These are phyloP conservation scores for Phoenix roebelenii DNA, from an alignment of 176 grass and related monocot species.

Conservation along the genomic window DNA sequence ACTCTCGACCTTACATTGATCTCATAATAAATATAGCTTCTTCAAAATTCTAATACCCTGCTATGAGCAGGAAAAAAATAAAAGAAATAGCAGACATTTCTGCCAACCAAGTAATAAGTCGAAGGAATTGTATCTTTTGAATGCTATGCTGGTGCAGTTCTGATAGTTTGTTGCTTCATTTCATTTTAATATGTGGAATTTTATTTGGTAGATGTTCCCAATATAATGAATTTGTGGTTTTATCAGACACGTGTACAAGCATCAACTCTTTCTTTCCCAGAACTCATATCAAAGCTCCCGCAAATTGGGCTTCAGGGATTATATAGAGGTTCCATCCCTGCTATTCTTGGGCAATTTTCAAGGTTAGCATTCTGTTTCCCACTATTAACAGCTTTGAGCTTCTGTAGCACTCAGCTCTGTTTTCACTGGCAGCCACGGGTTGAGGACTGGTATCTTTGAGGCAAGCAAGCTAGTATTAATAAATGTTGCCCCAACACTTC, in stretches of 20 bases:
- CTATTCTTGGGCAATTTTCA: slow-evolving; percentile 98
- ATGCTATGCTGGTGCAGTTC: too few relatives aligned
- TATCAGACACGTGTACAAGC: slow-evolving; percentile 88
- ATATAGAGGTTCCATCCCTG: slow-evolving; percentile 90
- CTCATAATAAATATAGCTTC: too few relatives aligned
- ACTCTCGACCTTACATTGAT: too few relatives aligned
- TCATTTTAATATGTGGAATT: too few relatives aligned
- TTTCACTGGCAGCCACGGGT: slow-evolving; percentile 65
- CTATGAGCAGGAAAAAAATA: too few relatives aligned
- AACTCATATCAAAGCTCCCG: slow-evolving; percentile 74
- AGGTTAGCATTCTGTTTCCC: slow-evolving; percentile 34
- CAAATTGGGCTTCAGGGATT: slow-evolving; percentile 86
- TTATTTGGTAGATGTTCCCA: too few relatives aligned
- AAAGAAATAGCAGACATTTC: too few relatives aligned
- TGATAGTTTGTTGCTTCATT: too few relatives aligned
- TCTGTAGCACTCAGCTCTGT: not conserved
- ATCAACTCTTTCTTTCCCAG: slow-evolving; percentile 90
- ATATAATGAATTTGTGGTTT: slow-evolving; percentile 3
- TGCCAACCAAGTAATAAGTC: too few relatives aligned
- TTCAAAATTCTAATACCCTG: too few relatives aligned
- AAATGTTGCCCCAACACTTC: slow-evolving; percentile 77
- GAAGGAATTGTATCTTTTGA: too few relatives aligned
- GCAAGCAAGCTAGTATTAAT: slow-evolving; percentile 80
- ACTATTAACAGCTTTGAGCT: not conserved
- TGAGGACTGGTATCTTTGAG: slow-evolving; percentile 98